These are phyloP conservation scores for Lentinus polychrous DNA, from an alignment of 1,284 basidiomycete species.

Conservation along the genomic window DNA sequence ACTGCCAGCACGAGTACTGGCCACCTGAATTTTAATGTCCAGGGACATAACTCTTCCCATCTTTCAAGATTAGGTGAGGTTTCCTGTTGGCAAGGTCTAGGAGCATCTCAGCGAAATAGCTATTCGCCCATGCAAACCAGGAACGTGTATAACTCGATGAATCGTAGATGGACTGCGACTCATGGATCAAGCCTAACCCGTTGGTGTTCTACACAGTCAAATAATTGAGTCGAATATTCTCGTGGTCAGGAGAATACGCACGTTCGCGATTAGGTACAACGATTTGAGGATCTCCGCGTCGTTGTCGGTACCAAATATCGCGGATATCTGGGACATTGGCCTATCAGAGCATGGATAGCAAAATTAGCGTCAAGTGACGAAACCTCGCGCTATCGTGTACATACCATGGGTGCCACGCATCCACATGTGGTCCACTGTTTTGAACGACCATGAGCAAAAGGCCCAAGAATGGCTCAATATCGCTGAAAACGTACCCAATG, in stretches of 20 bases:
- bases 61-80: constrained; percentile 57
- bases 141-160: constrained; percentile 56
- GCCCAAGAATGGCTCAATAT: neutral
- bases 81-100: constrained; percentile 69
- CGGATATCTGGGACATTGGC: constrained; percentile 76
- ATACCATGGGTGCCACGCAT: constrained; percentile 66
- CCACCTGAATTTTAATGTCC: constrained; percentile 27
- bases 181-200: constrained; percentile 72
- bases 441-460: neutral
- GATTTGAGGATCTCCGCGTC: constrained; percentile 59
- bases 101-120: constrained; percentile 76
- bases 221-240: neutral
- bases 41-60: constrained; percentile 51
- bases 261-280: constrained; percentile 60
- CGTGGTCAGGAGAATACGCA: constrained; percentile 25
- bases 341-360: too few relatives aligned
- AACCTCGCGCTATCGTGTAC: constrained; percentile 7
- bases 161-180: constrained; percentile 62
- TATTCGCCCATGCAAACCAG: constrained; percentile 82
- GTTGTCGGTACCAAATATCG: constrained; percentile 66
- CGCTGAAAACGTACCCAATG: constrained; percentile 42
- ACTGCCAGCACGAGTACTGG: too few relatives aligned
- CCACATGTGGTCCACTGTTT: constrained; percentile 63
- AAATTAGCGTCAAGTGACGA: constrained; percentile 1
- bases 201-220: constrained; percentile 48